A percentile compares a stretch with the other conserved stretches of the same genome.
Conservation (phyloP, 768 basidiomycete genomes). For the Termitomyces sp. region DNA sequence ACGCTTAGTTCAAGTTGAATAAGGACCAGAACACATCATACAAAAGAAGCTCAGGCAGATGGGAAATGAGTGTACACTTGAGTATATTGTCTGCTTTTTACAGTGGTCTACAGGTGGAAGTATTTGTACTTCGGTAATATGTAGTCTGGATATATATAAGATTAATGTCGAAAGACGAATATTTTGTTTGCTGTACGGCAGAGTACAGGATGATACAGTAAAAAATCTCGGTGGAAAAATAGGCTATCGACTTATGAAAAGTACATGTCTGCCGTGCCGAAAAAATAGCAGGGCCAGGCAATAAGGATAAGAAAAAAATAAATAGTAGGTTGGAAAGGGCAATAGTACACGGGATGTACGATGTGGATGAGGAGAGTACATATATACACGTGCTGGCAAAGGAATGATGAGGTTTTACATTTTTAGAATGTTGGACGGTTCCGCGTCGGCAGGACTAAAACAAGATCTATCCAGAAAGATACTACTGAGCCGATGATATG, state of each 20-base stretch:
- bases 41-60: neutral
- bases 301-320: slow-evolving; percentile 1
- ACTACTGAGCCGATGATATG: neutral
- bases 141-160: slow-evolving; percentile 3
- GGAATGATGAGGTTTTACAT: neutral
- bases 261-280: neutral
- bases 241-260: neutral
- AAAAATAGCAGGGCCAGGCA: neutral
- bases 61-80: neutral
- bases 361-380: neutral
- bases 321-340: neutral
- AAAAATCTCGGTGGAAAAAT: neutral
- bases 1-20: neutral
- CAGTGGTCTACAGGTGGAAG: neutral
- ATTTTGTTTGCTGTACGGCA: slow-evolving; percentile 6
- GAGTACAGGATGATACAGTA: slow-evolving; percentile 1
- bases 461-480: neutral
- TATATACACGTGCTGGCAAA: neutral
- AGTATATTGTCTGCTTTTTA: neutral
- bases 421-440: neutral
- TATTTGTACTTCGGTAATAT: slow-evolving; percentile 3
- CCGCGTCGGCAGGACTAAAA: neutral
- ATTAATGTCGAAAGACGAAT: neutral
- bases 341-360: neutral
- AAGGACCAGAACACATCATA: neutral